These are phyloP conservation scores for Carex scoparia DNA, from an alignment of 176 grass and related monocot species.

Conservation along the genomic window DNA sequence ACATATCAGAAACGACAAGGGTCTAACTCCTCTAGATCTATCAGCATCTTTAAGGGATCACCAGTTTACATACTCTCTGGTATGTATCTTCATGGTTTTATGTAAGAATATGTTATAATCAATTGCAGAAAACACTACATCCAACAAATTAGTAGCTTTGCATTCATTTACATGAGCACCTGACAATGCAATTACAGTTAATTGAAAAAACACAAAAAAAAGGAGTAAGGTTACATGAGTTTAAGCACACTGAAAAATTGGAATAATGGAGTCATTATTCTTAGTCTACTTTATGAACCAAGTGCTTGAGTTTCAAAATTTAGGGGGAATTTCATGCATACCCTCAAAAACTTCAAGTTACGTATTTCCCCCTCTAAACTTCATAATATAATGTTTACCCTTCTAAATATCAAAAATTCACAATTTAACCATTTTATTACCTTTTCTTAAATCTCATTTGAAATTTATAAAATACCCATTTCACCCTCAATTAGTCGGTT, in stretches of 20 bases:
- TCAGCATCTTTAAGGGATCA: conserved; percentile 32
- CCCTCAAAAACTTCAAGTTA: too few relatives aligned
- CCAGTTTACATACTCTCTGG: neutral
- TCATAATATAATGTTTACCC: too few relatives aligned
- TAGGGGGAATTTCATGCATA: too few relatives aligned
- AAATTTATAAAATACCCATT: too few relatives aligned
- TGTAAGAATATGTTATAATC: conserved; percentile 38
- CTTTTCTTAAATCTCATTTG: too few relatives aligned
- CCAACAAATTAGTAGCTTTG: neutral
- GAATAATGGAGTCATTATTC: neutral
- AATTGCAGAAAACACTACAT: neutral
- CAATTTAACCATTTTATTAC: too few relatives aligned
- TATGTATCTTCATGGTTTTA: conserved; percentile 30
- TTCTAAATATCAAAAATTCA: too few relatives aligned
- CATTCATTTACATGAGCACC: neutral
- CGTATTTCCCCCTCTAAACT: too few relatives aligned
- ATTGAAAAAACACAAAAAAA: neutral
- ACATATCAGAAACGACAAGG: conserved; percentile 51
- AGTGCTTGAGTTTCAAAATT: too few relatives aligned
- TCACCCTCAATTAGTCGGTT: too few relatives aligned
- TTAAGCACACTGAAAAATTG: neutral
- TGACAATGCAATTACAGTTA: neutral
- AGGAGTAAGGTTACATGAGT: neutral
- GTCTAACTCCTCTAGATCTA: conserved; percentile 60
- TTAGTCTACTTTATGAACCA: neutral